Percentiles rank a stretch among this genome's conserved stretches.
Conservation (phyloP, 495 filamentous ascomycete genomes). For the Chaetomium tenue region DNA sequence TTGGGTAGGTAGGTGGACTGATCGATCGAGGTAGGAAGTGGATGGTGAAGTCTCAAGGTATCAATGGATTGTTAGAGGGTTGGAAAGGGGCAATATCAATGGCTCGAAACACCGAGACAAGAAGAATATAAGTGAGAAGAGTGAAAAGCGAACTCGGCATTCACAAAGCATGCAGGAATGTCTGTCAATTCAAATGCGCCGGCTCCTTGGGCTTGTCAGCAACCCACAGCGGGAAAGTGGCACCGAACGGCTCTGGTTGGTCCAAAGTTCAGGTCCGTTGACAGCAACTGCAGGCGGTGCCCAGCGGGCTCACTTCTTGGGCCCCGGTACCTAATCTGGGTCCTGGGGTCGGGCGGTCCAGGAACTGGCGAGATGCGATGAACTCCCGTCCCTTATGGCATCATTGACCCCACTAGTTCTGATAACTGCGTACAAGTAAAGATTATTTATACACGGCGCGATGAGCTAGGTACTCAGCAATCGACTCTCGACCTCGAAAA, state of each 20-base stretch:
- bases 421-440: neutral
- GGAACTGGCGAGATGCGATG: neutral
- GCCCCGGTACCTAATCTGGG: neutral
- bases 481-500: no score
- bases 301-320: constrained; percentile 3
- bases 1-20: neutral
- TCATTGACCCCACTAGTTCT: constrained; percentile 1
- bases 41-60: neutral
- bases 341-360: neutral
- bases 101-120: neutral
- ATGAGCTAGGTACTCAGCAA: neutral
- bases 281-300: neutral
- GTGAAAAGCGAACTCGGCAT: neutral
- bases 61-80: neutral
- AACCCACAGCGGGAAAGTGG: constrained; percentile 18
- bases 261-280: neutral
- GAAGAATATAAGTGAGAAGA: constrained; percentile 7
- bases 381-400: neutral
- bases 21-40: neutral
- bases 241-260: constrained; percentile 16
- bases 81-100: neutral
- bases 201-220: constrained; percentile 5
- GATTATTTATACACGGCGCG: neutral
- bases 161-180: constrained; percentile 13
- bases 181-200: constrained; percentile 1